These are phyloP conservation scores for Pythium coloratum DNA, from an alignment of 352 stramenopile species.

Conservation along the genomic window DNA sequence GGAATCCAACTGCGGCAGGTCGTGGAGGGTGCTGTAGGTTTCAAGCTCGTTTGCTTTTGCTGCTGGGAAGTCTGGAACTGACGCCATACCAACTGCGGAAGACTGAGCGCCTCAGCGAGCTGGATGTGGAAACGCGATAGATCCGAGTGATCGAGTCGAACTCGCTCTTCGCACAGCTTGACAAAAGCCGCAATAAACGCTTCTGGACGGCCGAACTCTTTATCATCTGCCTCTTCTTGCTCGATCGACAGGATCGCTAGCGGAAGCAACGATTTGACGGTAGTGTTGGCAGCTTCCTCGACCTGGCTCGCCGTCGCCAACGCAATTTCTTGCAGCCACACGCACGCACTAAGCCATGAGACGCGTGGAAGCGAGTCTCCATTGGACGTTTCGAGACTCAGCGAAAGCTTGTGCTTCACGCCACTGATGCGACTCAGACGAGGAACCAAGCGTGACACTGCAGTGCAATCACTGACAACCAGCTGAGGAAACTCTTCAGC, in stretches of 20 bases:
- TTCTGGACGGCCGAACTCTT: slow-evolving; percentile 30
- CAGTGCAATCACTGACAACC: not conserved
- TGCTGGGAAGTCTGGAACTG: slow-evolving; percentile 11
- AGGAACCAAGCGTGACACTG: slow-evolving; percentile 13
- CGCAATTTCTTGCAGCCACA: slow-evolving; percentile 5
- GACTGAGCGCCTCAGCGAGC: slow-evolving; percentile 50
- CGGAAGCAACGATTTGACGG: slow-evolving; percentile 6
- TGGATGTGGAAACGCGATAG: slow-evolving; percentile 32
- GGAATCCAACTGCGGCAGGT: slow-evolving; percentile 30
- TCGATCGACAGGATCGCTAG: slow-evolving; percentile 16
- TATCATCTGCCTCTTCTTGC: not conserved
- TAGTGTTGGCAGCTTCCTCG: not conserved
- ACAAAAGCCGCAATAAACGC: slow-evolving; percentile 22
- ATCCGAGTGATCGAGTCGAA: slow-evolving; percentile 32
- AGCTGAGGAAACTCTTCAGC: slow-evolving; percentile 49
- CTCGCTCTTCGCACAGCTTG: slow-evolving; percentile 36
- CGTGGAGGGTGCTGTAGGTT: slow-evolving; percentile 12
- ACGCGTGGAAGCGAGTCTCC: slow-evolving; percentile 4
- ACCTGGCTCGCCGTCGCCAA: not conserved
- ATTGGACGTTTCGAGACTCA: slow-evolving; percentile 9
- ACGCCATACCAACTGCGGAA: slow-evolving; percentile 39
- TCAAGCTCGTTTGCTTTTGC: slow-evolving; percentile 17
- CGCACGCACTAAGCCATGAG: slow-evolving; percentile 13
- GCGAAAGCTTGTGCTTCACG: not conserved
- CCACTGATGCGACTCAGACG: slow-evolving; percentile 6